These are phyloP conservation scores for Mucor irregularis DNA, from an alignment of 371 early-diverging fungal genomes.

Conservation along the genomic window DNA sequence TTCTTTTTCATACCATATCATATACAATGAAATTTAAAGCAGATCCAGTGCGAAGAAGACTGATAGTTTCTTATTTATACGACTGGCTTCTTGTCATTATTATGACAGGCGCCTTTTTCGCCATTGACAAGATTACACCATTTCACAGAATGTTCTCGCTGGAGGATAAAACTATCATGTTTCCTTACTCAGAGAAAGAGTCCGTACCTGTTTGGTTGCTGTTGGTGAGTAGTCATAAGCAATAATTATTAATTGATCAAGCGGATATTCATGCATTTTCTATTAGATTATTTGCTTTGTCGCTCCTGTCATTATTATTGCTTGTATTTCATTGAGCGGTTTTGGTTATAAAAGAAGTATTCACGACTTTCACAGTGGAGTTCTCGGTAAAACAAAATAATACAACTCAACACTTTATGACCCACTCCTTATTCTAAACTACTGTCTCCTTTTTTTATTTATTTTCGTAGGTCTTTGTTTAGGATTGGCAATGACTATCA, in stretches of 20 bases:
- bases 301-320: slow-evolving; percentile 58
- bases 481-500: slow-evolving; percentile 63
- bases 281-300: slow-evolving; percentile 45
- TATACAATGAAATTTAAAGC: no score
- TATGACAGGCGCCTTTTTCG: slow-evolving; percentile 60
- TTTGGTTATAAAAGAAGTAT: slow-evolving; percentile 50
- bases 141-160: slow-evolving; percentile 74
- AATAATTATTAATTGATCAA: not conserved
- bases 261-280: not conserved
- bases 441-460: not conserved
- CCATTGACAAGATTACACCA: slow-evolving; percentile 63
- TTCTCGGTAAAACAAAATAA: slow-evolving; percentile 52
- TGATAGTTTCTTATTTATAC: no score
- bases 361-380: slow-evolving; percentile 68
- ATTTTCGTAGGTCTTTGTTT: slow-evolving; percentile 51
- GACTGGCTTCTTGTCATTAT: slow-evolving; percentile 68
- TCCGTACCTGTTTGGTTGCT: slow-evolving; percentile 61
- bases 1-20: no score
- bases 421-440: no score
- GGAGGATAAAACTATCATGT: slow-evolving; percentile 66
- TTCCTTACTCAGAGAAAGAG: slow-evolving; percentile 62
- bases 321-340: slow-evolving; percentile 28
- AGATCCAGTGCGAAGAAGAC: no score
- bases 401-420: no score
- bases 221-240: slow-evolving; percentile 43